phyloP scores from a whole-genome alignment of 345 rosid genomes.

The Eucalyptus sideroxylon region DNA sequence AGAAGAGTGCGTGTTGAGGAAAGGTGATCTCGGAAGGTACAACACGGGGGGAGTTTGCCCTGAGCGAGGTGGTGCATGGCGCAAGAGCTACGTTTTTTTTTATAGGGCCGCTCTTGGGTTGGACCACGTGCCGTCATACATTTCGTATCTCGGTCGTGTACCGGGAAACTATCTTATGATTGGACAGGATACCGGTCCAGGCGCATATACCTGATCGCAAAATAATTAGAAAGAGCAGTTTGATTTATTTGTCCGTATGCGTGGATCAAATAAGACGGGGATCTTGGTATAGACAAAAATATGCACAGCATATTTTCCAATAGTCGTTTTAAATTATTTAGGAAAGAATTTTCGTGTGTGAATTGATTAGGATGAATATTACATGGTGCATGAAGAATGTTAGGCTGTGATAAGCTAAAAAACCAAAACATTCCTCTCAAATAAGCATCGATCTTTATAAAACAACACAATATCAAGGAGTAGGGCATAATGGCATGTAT shows the following conservation, averaged over 20 bases:
- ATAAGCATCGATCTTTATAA: background rate
- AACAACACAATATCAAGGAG: background rate
- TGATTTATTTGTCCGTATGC: background rate
- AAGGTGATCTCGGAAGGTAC: background rate
- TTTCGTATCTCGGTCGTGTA: background rate
- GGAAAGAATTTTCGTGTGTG: background rate
- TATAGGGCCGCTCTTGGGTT: background rate
- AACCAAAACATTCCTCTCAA: background rate
- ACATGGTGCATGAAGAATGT: background rate
- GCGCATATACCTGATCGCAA: rapidly evolving
- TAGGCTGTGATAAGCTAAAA: rapidly evolving
- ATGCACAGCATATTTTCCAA: rapidly evolving
- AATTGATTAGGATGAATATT: background rate
- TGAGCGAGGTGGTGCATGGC: background rate
- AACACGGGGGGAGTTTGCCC: background rate
- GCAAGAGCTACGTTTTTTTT: background rate
- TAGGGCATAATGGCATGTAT: background rate
- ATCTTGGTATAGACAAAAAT: background rate
- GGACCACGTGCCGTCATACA: background rate
- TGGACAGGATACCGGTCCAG: too few species aligned
- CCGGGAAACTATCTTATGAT: background rate
- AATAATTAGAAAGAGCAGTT: background rate
- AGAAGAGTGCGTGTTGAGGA: background rate
- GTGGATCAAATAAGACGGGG: background rate
- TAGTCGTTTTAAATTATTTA: background rate